These are phyloP conservation scores for Panicum hallii DNA, from an alignment of 202 grass and related monocot genomes.

Conservation along the genomic window DNA sequence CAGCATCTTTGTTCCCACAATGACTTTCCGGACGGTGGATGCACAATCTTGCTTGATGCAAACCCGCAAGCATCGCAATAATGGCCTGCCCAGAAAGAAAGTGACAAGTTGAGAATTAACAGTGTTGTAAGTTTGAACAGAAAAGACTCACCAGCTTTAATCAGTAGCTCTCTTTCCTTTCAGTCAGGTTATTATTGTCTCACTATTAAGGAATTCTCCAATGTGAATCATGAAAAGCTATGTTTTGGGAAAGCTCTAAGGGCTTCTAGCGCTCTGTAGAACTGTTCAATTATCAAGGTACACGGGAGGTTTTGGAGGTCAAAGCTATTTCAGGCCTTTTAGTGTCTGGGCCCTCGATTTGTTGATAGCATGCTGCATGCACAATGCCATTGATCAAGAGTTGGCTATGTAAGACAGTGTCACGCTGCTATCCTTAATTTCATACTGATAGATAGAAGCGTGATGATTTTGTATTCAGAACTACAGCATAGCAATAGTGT, in stretches of 20 bases:
- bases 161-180: not conserved
- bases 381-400: no score
- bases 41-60: constrained; percentile 29
- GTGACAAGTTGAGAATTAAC: not conserved
- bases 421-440: not conserved
- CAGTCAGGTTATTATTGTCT: not conserved
- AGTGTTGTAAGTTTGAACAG: not conserved
- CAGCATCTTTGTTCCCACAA: not conserved
- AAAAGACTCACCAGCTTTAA: not conserved
- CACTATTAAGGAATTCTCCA: not conserved
- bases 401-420: no score
- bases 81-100: constrained; percentile 1
- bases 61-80: constrained; percentile 3
- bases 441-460: not conserved
- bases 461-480: not conserved
- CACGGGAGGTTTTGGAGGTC: not conserved
- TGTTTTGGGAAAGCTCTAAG: not conserved
- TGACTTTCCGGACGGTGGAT: constrained; percentile 17
- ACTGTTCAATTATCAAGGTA: not conserved
- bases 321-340: not conserved
- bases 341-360: not conserved
- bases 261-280: not conserved
- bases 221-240: not conserved
- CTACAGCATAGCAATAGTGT: not conserved
- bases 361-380: not conserved